A percentile compares a stretch with the other conserved stretches of the same genome.
These are phyloP conservation scores for Verticillium tricorpus DNA, from an alignment of 2,329 filamentous ascomycete species.

Conservation along the genomic window DNA sequence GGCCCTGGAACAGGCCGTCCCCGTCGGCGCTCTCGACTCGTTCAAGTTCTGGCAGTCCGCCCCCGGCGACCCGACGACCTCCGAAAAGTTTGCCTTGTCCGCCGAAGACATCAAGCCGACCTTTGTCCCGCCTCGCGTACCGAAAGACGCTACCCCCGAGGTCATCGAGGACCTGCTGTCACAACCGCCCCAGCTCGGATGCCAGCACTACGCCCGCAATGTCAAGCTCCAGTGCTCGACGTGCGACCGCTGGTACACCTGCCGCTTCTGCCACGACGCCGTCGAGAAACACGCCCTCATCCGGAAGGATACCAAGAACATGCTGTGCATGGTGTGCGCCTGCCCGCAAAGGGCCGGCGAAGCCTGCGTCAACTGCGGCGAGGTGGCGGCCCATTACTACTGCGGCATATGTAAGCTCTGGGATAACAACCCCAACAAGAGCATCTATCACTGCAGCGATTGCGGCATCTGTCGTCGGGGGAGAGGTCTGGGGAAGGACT, in stretches of 20 bases:
- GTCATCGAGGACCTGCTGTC: slow-evolving; percentile 21
- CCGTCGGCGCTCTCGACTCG: slow-evolving; percentile 44
- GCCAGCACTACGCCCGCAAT: slow-evolving; percentile 89
- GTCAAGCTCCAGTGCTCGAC: slow-evolving; percentile 92
- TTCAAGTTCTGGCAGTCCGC: slow-evolving; percentile 56
- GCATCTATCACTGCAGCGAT: slow-evolving; percentile 93
- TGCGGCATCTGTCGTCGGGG: slow-evolving; percentile 94
- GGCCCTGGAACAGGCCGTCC: slow-evolving; percentile 33
- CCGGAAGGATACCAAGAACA: slow-evolving; percentile 81
- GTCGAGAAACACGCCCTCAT: slow-evolving; percentile 74
- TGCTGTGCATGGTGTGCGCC: slow-evolving; percentile 95
- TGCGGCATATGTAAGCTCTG: slow-evolving; percentile 94
- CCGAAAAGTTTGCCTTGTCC: slow-evolving; percentile 45
- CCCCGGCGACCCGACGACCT: slow-evolving; percentile 30
- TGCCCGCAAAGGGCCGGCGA: slow-evolving; percentile 80
- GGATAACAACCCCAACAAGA: slow-evolving; percentile 88
- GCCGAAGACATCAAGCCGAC: slow-evolving; percentile 63
- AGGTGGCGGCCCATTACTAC: slow-evolving; percentile 81
- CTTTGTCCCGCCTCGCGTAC: slow-evolving; percentile 49
- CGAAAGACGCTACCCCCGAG: slow-evolving; percentile 41
- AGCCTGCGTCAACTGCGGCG: slow-evolving; percentile 71
- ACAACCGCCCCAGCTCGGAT: slow-evolving; percentile 59
- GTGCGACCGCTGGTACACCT: slow-evolving; percentile 90
- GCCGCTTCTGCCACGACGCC: slow-evolving; percentile 88
- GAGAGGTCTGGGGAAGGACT: slow-evolving; percentile 89